phyloP scores from a whole-genome alignment of 495 filamentous ascomycete species.

The Pyrenula massariospora region DNA sequence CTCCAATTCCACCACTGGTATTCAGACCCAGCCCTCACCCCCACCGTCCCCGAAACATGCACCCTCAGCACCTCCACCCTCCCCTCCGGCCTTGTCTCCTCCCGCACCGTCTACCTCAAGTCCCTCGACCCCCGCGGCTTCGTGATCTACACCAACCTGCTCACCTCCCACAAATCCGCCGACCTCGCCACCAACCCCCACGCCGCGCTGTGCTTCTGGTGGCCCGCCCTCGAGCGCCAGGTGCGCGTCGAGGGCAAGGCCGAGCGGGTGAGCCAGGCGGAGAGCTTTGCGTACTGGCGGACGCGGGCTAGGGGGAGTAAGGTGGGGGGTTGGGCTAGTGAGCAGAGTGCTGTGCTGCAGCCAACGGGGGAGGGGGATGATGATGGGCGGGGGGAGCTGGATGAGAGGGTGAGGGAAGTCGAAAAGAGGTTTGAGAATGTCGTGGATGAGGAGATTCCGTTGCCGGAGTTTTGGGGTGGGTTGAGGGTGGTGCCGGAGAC shows the following conservation, averaged over 20 bases:
- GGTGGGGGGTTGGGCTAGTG: slow-evolving; percentile 88
- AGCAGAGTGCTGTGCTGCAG: slow-evolving; percentile 64
- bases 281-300: slow-evolving; percentile 81
- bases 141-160: slow-evolving; percentile 89
- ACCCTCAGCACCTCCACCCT: slow-evolving; percentile 76
- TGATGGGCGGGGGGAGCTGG: slow-evolving; percentile 53
- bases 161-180: slow-evolving; percentile 43
- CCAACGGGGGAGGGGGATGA: slow-evolving; percentile 37
- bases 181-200: slow-evolving; percentile 19
- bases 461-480: slow-evolving; percentile 93
- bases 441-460: slow-evolving; percentile 58
- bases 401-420: slow-evolving; percentile 56
- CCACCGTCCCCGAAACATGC: slow-evolving; percentile 53
- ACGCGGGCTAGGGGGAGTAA: slow-evolving; percentile 67
- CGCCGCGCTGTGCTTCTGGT: slow-evolving; percentile 32
- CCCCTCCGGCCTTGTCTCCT: slow-evolving; percentile 72
- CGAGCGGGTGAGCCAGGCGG: slow-evolving; percentile 53
- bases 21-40: slow-evolving; percentile 45
- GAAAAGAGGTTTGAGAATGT: slow-evolving; percentile 59
- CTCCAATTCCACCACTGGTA: slow-evolving; percentile 86
- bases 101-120: slow-evolving; percentile 86
- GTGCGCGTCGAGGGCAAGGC: slow-evolving; percentile 70
- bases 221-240: slow-evolving; percentile 69
- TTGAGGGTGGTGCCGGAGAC: slow-evolving; percentile 73
- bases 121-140: slow-evolving; percentile 61